Evolutionary conservation across 1,284 basidiomycete genomes (phyloP), one percentile per base, ranked within the genome.

Genomic region (Farysia itapuensis): DNA sequence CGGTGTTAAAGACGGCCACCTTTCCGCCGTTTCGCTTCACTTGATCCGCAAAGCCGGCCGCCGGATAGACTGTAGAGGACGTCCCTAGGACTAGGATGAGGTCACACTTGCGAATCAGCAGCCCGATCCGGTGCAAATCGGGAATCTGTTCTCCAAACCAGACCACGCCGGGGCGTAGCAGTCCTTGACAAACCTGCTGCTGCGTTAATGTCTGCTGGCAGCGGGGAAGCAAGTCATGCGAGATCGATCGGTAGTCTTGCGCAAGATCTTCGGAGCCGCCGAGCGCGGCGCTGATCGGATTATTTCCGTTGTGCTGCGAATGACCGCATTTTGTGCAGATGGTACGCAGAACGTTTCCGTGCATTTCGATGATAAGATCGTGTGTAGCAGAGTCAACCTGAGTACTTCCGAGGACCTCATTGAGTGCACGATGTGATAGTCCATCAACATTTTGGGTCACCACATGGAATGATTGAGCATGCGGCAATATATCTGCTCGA

Each of bases 371-470:
- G 67, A 66, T 42, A 22, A 8, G 5, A 20, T 1, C 39, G 28
- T 9, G 39, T 18, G 2, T 35, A 28, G 12, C 30, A n/a, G 6
- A 39, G n/a, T 14, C 23, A 22, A 23, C 18, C 9, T 20, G 19
- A 35, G 34, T 11, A 5, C 18, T 22, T 35, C 9, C 20, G 4
- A 6, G 8, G 4, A 37, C 11, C 35, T 48, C 21, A 8, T 53
- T 31, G 29, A 59, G 18, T 43, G 81, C 80, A 21, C 77, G 64
- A n/a, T 46, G 46, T 53, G 82, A 83, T 11, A 86, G 79, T 4
- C 83, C 82, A 58, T 86, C 85, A 21, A 86, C 82, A 65, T 86
- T 86, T 70, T 86, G 85, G 11, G 84, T 86, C 43, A 85, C 80
- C 24, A 85, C 79, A 4, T 81, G 80, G 66, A 84, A 9, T 15